Percentiles rank a stretch among this genome's conserved stretches.
Conservation (phyloP, 345 rosid genomes). For the Dimocarpus longan region DNA sequence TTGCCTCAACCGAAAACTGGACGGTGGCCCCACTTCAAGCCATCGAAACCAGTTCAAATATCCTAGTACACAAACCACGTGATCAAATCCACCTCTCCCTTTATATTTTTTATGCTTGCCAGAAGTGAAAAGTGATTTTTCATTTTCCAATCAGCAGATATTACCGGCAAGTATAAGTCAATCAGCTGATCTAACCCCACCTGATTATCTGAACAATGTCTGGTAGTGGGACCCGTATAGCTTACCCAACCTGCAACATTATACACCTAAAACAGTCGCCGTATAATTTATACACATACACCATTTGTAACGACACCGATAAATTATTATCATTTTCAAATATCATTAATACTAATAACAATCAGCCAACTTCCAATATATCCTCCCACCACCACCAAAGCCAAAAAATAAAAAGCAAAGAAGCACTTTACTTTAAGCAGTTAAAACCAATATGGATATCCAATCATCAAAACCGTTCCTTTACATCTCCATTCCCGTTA, state of each 20-base stretch:
- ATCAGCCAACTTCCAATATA: background rate
- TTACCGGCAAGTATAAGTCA: constrained; percentile 6
- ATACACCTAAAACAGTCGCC: background rate
- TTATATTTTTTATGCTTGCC: constrained; percentile 8
- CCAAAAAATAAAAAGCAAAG: background rate
- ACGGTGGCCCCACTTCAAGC: background rate
- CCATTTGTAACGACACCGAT: constrained; percentile 15
- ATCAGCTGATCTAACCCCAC: constrained; percentile 26
- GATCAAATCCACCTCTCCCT: constrained; percentile 1
- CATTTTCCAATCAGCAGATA: constrained; percentile 1
- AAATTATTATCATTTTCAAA: constrained; percentile 18
- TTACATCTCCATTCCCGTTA: constrained; percentile 17
- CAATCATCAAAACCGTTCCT: constrained; percentile 19
- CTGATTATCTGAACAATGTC: background rate
- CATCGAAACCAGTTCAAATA: background rate
- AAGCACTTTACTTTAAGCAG: constrained; percentile 3
- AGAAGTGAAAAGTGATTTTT: background rate
- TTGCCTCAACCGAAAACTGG: background rate
- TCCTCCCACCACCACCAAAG: background rate
- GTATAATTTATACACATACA: too few relatives aligned
- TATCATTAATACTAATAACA: background rate
- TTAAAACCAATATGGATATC: constrained; percentile 7
- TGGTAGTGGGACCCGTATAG: background rate
- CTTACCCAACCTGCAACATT: constrained; percentile 7
- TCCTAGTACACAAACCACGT: background rate